phyloP scores from a whole-genome alignment of 768 basidiomycete genomes.

The Flagelloscypha sp. region DNA sequence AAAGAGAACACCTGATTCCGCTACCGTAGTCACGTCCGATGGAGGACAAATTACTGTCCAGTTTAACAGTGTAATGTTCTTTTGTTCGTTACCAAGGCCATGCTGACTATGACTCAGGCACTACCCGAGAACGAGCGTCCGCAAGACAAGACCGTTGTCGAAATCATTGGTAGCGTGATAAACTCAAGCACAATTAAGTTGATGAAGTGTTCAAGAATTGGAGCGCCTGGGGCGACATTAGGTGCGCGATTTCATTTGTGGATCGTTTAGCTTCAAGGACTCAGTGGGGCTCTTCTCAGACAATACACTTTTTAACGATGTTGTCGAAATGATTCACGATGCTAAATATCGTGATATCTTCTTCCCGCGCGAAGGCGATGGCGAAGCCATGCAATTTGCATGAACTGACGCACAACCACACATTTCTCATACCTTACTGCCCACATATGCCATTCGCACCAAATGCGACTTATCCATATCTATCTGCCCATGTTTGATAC shows the following conservation, averaged over 20 bases:
- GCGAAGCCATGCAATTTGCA: too few species aligned
- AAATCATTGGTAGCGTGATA: slow-evolving; percentile 57
- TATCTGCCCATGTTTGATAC: too few species aligned
- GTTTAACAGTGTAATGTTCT: slow-evolving; percentile 29
- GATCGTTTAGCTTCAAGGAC: slow-evolving; percentile 4
- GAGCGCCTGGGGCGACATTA: too few species aligned
- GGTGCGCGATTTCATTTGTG: slow-evolving; percentile 34
- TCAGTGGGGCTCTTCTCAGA: slow-evolving; percentile 24
- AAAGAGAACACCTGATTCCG: slow-evolving; percentile 37
- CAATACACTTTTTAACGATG: slow-evolving; percentile 53
- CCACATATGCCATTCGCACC: too few species aligned
- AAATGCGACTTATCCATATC: too few species aligned
- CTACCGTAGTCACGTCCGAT: slow-evolving; percentile 59
- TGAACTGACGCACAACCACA: too few species aligned
- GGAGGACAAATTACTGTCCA: slow-evolving; percentile 50
- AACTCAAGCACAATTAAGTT: slow-evolving; percentile 51
- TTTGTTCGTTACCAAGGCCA: neutral
- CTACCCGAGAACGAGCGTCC: neutral
- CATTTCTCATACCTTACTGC: too few species aligned
- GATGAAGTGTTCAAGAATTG: slow-evolving; percentile 29
- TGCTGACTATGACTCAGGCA: neutral
- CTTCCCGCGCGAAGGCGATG: too few species aligned
- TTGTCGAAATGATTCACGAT: slow-evolving; percentile 53
- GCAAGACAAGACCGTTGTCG: slow-evolving; percentile 24
- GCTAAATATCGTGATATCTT: slow-evolving; percentile 41